Evolutionary conservation across 352 stramenopile genomes (phyloP), one percentile per base, ranked within the genome.

Genomic region (Blastocystis sp.): DNA sequence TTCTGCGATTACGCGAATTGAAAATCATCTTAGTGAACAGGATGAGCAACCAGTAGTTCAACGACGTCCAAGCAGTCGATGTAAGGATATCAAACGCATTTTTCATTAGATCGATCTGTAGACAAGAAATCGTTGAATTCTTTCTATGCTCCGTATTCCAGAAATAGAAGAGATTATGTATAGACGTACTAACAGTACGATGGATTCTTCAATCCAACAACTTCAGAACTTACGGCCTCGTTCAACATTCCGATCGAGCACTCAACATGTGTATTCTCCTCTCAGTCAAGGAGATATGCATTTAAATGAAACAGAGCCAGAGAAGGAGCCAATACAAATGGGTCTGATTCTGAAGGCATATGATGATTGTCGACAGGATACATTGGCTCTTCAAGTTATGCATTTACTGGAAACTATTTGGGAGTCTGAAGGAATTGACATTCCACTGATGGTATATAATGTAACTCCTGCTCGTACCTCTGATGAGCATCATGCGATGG

Each of bases 331-430:
- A 21, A 5, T 56, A 49, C 39, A 59, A 16, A 58, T 58, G 42
- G 69, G 69, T n/a, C 43, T 80, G 11, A 80, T 80, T 63, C 69
- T 80, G 52, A 90, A 90, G 56, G 86, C 87, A 4, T 86, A 88
- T 56, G 88, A 90, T 59, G 88, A 90, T 66, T 89, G 86, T 42
- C 49, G 88, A 12, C 88, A 90, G 86, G 88, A 90, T 58, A 46
- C 69, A 16, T 56, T 90, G 12, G 88, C 88, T 21, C 37, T 90
- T 19, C 88, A 90, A 52, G 63, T 90, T 19, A 88, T 90, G 24
- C 24, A 43, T 14, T 1, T 89, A 46, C 57, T 90, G 37, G 19
- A 89, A 24, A 21, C 56, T 9, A 46, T 58, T 1, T 90, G 86
- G 59, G 16, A 69, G 37, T 6, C 27, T 16, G 29, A 58, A 27